Evolutionary conservation across 2,329 filamentous ascomycete genomes (phyloP), one percentile per base, ranked within the genome.

Genomic region (Magnaporthiopsis incrustans): DNA sequence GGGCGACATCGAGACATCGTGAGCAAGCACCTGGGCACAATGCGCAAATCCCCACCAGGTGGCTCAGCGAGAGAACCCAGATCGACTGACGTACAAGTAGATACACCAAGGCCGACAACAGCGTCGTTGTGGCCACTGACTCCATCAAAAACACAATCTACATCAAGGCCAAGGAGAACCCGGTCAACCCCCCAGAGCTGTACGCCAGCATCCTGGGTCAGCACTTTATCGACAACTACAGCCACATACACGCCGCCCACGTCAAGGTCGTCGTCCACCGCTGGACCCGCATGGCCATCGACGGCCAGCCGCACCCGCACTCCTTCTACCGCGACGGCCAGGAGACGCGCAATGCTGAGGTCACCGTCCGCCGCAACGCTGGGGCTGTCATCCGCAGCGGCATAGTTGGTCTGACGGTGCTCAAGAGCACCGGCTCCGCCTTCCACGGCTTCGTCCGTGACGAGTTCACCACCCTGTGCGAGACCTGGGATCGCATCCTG

Each of bases 141-240:
- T 94, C 92, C 32, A 96, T 98, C 80, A 99, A 99, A 82, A 97
- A 99, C 79, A 98, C 90, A 71, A 88, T 91, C 74, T 97, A 95
- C 82, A 92, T 99, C 79, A 89, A 91, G 73, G 94, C 95, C 73
- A 97, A 97, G 81, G 89, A 96, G 78, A 83, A 96, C 80, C 91
- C 93, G 44, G 90, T 99, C 71, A 92, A 89, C 70, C 93, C 95
- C 22, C 94, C 95, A 0, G 95, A 99, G 81, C 87, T 96, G 67
- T 99, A 91, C 76, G 94, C 90, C 69, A 85, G 89, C 71, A 89
- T 90, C 70, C 81, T 99, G 63, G 92, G 90, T 70, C 84, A 86
- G 69, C 95, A 99, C 82, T 98, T 98, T 79, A 79, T 97, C 73
- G 84, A 90, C 71, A 91, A 82, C 67, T 99, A 99, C 81, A 74